A percentile compares a stretch with the other conserved stretches of the same genome.
Evolutionary conservation across 169 alveolate species (phyloP).

Genomic region (Plasmodium relictum): DNA sequence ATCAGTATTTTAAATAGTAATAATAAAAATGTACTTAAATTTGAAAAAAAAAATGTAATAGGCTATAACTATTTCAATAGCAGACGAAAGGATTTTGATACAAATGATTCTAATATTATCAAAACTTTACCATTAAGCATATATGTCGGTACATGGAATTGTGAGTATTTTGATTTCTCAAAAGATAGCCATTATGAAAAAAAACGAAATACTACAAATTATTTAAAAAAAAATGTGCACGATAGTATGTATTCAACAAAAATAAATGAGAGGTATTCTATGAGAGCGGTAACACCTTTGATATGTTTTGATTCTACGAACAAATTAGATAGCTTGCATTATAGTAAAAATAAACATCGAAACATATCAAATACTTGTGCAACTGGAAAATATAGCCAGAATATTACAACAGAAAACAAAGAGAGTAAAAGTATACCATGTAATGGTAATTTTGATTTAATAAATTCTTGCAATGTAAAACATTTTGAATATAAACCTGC

Average conservation of each 20-base stretch:
- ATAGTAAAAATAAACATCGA: not conserved
- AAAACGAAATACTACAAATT: slow-evolving; percentile 16
- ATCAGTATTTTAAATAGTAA: not conserved
- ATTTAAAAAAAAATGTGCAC: slow-evolving; percentile 7
- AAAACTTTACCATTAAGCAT: slow-evolving; percentile 78
- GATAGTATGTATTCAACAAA: slow-evolving; percentile 15
- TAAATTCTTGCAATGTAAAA: not conserved
- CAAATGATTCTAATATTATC: slow-evolving; percentile 35
- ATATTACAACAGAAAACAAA: not conserved
- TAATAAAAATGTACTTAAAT: not conserved
- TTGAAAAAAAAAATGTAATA: slow-evolving; percentile 27
- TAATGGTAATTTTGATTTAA: not conserved
- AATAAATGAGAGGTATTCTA: slow-evolving; percentile 23
- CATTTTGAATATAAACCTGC: no score
- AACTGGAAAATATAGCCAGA: not conserved
- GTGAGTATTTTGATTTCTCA: slow-evolving; percentile 80
- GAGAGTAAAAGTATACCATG: not conserved
- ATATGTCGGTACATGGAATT: slow-evolving; percentile 88
- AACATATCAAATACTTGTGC: not conserved
- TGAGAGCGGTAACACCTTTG: slow-evolving; percentile 33
- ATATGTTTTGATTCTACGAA: slow-evolving; percentile 5
- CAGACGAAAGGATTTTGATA: slow-evolving; percentile 32
- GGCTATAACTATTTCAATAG: slow-evolving; percentile 58
- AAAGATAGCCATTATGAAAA: slow-evolving; percentile 59
- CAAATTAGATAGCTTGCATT: not conserved